Base-by-base conservation (phyloP, 148 eudicot genomes). In the Rhododendron mucronatum region DNA sequence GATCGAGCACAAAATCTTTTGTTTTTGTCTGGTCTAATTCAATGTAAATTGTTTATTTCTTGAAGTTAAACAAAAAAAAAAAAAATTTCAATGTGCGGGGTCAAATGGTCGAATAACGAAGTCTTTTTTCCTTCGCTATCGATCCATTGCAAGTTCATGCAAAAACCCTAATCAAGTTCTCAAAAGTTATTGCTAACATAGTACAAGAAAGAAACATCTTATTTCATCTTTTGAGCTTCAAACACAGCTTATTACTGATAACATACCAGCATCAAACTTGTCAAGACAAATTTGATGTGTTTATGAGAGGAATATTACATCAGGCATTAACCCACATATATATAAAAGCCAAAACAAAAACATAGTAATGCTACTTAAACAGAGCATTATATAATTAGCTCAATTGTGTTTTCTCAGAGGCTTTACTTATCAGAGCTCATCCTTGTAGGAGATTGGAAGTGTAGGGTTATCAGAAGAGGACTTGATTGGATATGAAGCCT, bases 401-500 rank as follows among this genome's bases (percentile, higher is more conserved):
- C 51, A 83, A 51, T 41, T 5, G 41, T 28, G 33, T 33, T 26
- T 1, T 26, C 30, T 37, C 15, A 53, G 37, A 28, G 81, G 87
- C 61, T 76, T 41, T 28, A 89, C 1, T 59, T 4, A 30, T 71
- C 39, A 71, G 85, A 92, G 95, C 80, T 94, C 97, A 81, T 92
- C 93, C 89, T 90, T 93, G 28, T 20, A 39, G 44, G 89, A 26
- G 28, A 63, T 71, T 26, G 67, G 83, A 83, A 47, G 21, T 76
- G 79, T 80, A 51, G 94, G 94, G 83, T 93, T 89, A 28, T 21
- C 84, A 0, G 95, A 88, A 11, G 95, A 89, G 59, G 84, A 89
- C 88, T 93, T 94, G 89, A 89, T 83, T 7, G 97, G 95, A 77
- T 94, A 94, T 0, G 95, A 94, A 33, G 97, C 91, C 83, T 88